Evolutionary conservation across 1,284 basidiomycete species (phyloP).

Genomic region (Acaromyces ingoldii): DNA sequence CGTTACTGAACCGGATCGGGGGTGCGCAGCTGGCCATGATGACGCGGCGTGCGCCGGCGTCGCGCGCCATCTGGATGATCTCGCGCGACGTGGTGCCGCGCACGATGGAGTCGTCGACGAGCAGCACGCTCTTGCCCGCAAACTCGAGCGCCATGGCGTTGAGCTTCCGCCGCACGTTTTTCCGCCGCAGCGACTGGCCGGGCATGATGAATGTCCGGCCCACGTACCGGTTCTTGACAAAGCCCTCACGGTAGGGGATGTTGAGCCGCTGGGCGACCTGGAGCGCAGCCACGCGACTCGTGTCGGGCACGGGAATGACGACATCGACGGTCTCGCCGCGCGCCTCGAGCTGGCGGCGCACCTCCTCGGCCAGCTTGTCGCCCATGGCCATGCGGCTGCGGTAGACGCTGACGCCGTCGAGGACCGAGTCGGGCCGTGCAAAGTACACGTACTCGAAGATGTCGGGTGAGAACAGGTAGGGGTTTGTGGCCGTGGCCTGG

Average conservation of each 20-base stretch:
- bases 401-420: constrained; percentile 97
- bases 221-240: constrained; percentile 98
- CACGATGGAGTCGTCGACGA: constrained; percentile 98
- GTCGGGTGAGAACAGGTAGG: constrained; percentile 63
- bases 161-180: constrained; percentile 91
- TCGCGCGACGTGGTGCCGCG: constrained; percentile 98
- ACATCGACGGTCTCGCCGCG: constrained; percentile 59
- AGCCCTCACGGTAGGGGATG: constrained; percentile 94
- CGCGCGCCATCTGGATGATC: constrained; percentile 98
- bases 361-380: constrained; percentile 84
- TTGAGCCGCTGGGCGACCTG: constrained; percentile 86
- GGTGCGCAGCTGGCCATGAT: constrained; percentile 96
- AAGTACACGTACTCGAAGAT: constrained; percentile 99
- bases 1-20: constrained; percentile 89
- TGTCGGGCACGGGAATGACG: constrained; percentile 97
- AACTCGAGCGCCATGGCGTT: constrained; percentile 99
- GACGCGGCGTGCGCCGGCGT: constrained; percentile 96
- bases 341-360: constrained; percentile 67
- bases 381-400: constrained; percentile 99
- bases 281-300: constrained; percentile 88
- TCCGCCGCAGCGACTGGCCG: constrained; percentile 73
- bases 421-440: constrained; percentile 92
- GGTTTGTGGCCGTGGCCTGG: constrained; percentile 18
- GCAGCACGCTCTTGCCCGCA: constrained; percentile 79
- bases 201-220: constrained; percentile 99